These are phyloP conservation scores for Anethum foeniculum DNA, from an alignment of 140 eudicot genomes.

Conservation along the genomic window DNA sequence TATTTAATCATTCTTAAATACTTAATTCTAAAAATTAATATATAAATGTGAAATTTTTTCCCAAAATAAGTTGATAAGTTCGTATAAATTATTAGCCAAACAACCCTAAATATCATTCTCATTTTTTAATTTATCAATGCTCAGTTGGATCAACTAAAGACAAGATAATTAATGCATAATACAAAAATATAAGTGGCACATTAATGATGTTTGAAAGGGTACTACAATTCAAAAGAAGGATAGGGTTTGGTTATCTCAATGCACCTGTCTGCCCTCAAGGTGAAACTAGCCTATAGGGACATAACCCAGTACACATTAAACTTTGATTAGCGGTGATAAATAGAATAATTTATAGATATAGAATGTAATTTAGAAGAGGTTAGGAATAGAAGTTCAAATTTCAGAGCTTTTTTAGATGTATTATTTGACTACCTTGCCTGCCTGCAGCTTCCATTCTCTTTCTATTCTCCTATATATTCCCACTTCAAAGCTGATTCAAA, in stretches of 20 bases:
- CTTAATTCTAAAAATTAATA: no score
- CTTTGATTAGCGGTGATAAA: background rate
- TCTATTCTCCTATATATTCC: constrained; percentile 44
- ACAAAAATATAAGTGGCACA: background rate
- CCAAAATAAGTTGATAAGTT: no score
- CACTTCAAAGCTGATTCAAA: constrained; percentile 29
- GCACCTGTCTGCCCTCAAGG: constrained; percentile 30
- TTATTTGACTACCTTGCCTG: constrained; percentile 13
- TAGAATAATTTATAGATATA: background rate
- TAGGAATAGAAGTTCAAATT: constrained; percentile 12
- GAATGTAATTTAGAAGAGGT: background rate
- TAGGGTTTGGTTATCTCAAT: constrained; percentile 29
- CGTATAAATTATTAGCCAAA: no score
- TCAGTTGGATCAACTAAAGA: background rate
- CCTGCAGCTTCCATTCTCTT: constrained; percentile 74
- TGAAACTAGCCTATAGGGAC: constrained; percentile 17
- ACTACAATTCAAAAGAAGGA: constrained; percentile 4
- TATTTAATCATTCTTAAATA: no score
- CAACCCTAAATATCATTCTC: no score
- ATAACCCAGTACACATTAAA: constrained; percentile 19
- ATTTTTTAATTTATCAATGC: background rate
- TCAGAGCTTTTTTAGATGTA: constrained; percentile 25
- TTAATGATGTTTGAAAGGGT: background rate
- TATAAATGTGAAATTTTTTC: no score
- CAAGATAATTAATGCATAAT: background rate